Conservation (phyloP, 352 stramenopile species). For the Phytophthora parvispora region DNA sequence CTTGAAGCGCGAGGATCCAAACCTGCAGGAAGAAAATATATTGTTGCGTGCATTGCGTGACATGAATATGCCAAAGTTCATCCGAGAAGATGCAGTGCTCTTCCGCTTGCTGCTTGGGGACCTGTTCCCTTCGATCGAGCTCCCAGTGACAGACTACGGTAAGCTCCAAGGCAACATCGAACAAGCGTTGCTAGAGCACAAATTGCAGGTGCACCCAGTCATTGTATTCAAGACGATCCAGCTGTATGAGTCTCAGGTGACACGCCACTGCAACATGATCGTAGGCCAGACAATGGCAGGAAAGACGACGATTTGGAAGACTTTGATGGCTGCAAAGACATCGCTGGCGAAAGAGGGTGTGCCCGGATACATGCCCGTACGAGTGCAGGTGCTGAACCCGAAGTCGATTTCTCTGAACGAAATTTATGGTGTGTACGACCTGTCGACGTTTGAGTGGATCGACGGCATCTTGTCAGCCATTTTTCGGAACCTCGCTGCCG, state of each 20-base stretch:
- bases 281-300: conserved; percentile 94
- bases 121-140: conserved; percentile 90
- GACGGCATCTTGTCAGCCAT: conserved; percentile 88
- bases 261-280: conserved; percentile 96
- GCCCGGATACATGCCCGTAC: conserved; percentile 84
- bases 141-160: conserved; percentile 93
- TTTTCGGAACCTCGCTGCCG: conserved; percentile 79
- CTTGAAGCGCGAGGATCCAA: conserved; percentile 96
- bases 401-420: conserved; percentile 93
- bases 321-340: conserved; percentile 77
- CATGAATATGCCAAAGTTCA: conserved; percentile 97
- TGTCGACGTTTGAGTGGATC: conserved; percentile 90
- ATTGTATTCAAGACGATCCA: conserved; percentile 98
- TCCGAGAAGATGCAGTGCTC: conserved; percentile 93
- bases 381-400: conserved; percentile 89
- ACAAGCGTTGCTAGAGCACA: conserved; percentile 83
- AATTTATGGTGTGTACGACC: conserved; percentile 93
- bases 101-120: conserved; percentile 93
- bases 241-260: conserved; percentile 96
- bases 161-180: conserved; percentile 92
- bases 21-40: conserved; percentile 97
- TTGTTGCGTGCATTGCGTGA: conserved; percentile 96
- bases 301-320: conserved; percentile 92
- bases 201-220: conserved; percentile 90
- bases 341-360: conserved; percentile 79